Conservation (phyloP, 345 rosid genomes). For the Erodium maritimum region DNA sequence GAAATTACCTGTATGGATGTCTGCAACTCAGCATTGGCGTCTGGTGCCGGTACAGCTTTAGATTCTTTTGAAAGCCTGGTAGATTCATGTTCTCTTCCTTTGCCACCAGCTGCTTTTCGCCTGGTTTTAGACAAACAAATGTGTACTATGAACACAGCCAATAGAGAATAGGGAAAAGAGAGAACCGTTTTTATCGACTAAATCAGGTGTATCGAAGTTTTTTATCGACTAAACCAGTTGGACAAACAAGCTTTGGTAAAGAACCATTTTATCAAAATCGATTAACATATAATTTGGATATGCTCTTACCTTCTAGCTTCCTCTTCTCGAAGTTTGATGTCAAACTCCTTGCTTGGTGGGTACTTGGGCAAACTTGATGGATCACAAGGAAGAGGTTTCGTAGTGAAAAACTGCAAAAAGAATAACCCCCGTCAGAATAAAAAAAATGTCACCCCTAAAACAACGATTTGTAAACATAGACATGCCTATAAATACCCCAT, state of each 20-base stretch:
- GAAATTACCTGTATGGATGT: conserved; percentile 24
- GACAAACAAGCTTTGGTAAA: too few species aligned
- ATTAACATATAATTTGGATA: not conserved
- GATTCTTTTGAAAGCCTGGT: conserved; percentile 20
- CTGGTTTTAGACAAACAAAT: conserved; percentile 9
- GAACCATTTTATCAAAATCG: not conserved
- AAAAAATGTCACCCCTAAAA: not conserved
- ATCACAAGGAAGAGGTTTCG: conserved; percentile 18
- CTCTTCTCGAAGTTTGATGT: conserved; percentile 21
- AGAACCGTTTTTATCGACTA: not conserved
- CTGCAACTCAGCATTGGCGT: conserved; percentile 32
- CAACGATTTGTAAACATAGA: not conserved
- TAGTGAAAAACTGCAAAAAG: conserved; percentile 12
- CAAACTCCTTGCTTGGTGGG: conserved; percentile 22
- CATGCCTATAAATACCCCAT: not conserved
- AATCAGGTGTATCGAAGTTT: too few species aligned
- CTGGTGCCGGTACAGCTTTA: conserved; percentile 30
- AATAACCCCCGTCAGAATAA: too few species aligned
- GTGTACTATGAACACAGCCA: not conserved
- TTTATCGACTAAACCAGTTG: too few species aligned
- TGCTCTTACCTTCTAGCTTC: conserved; percentile 17
- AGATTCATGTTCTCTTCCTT: conserved; percentile 22
- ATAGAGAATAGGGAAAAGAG: not conserved
- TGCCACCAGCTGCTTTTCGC: conserved; percentile 21
- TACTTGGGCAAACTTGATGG: conserved; percentile 17